Evolutionary conservation across 1,284 basidiomycete species (phyloP), one percentile per base, ranked within the genome.

Genomic region (Puccinia triticina): DNA sequence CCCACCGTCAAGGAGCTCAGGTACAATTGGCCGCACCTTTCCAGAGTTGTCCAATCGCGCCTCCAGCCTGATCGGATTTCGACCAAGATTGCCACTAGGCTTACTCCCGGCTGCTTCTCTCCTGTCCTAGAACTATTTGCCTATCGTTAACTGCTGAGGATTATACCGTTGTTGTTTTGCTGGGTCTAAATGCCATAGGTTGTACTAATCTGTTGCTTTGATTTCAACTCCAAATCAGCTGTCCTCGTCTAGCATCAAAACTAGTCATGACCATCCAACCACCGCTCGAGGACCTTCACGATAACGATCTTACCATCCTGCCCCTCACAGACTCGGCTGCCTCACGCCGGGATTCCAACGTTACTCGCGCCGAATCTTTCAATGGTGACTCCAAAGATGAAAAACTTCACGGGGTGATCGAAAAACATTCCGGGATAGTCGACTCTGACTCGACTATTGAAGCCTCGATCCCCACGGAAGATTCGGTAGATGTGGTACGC

Each of bases 281-380:
- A 10, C 72, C 72, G n/a, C 53, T 74, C 2, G 72, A 74, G 8
- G 72, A 74, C 34, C 53, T 55, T 21, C 34, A 59, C 72, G 40
- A 43, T 7, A 18, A 10, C 21, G 59, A 77, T 53, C 59, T 77
- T 23, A 55, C 59, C 46, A 66, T 77, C 14, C 61, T 66, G 7
- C 59, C 64, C 1, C 61, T 64, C 29, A 37, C 67, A 8, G 48
- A 59, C 21, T 37, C 64, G 37, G 32, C 50, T 29, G 57, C 32
- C 48, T 79, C 77, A 16, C 67, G 77, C 2, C 66, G 66, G 34
- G 77, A 79, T 50, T 79, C 77, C 1, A 79, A 79, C 40, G 18
- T 59, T 7, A 79, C 77, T 1, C 77, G 55, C 48, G 77, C 77
- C 7, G 77, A 55, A 12, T 79, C 77, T 18, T 46, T 46, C 48